Percentiles rank a stretch among this genome's conserved stretches.
Evolutionary conservation across 345 rosid species (phyloP).

Genomic region (Eutrema japonicum): DNA sequence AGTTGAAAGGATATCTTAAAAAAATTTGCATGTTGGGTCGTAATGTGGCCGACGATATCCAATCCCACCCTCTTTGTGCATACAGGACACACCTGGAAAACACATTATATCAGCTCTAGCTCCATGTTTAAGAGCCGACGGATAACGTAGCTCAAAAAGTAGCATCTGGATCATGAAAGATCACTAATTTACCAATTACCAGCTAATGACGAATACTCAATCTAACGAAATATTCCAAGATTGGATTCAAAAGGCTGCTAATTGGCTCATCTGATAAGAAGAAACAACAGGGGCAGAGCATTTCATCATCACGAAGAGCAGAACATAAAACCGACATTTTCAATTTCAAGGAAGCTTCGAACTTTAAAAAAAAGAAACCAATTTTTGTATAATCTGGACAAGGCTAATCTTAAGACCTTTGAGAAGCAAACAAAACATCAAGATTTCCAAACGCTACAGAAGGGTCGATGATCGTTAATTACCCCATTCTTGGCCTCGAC

Average conservation of each 20-base stretch:
- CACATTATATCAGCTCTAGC: background rate
- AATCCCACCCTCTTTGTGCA: conserved; percentile 72
- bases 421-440: background rate
- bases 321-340: background rate
- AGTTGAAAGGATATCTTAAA: conserved; percentile 73
- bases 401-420: background rate
- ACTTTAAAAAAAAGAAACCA: background rate
- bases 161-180: conserved; percentile 37
- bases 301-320: conserved; percentile 27
- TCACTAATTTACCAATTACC: conserved; percentile 33
- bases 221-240: conserved; percentile 37
- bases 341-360: conserved; percentile 17
- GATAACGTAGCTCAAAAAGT: conserved; percentile 7
- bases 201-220: conserved; percentile 25
- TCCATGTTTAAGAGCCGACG: background rate
- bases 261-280: conserved; percentile 41
- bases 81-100: conserved; percentile 70
- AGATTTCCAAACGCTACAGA: background rate
- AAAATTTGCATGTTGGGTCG: conserved; percentile 69
- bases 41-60: conserved; percentile 74
- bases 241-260: conserved; percentile 39
- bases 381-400: background rate
- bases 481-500: conserved; percentile 86
- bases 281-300: conserved; percentile 34
- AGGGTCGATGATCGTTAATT: conserved; percentile 26